Conservation (phyloP, 805 yeast species). For the Trichomonascus vanleenenianus region DNA sequence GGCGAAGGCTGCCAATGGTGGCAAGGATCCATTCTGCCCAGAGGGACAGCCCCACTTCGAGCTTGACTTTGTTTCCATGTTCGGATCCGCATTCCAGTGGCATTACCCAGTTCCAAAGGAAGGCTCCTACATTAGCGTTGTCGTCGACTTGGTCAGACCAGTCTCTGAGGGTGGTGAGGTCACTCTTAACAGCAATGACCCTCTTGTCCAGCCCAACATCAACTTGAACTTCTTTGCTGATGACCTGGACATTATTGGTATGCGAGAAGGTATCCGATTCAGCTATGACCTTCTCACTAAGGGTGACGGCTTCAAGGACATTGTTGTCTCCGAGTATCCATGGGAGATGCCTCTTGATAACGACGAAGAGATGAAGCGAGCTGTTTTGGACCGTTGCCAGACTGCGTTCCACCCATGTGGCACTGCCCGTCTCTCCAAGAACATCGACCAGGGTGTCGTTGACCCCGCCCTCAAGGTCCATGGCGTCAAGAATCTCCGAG, state of each 20-base stretch:
- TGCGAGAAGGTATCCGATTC: conserved; percentile 28
- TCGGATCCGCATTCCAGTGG: conserved; percentile 26
- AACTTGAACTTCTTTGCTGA: conserved; percentile 25
- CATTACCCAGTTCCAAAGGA: conserved; percentile 23
- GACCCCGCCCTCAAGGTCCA: conserved; percentile 27
- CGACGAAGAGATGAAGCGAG: conserved; percentile 27
- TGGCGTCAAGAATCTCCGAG: conserved; percentile 26
- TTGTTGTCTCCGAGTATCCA: conserved; percentile 26
- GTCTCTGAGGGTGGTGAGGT: conserved; percentile 25
- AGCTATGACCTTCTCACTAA: conserved; percentile 25
- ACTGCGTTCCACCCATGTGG: conserved; percentile 32
- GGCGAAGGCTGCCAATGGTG: conserved; percentile 24
- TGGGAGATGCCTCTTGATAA: conserved; percentile 28
- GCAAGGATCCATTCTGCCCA: conserved; percentile 25
- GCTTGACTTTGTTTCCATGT: conserved; percentile 23
- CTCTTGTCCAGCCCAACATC: conserved; percentile 24
- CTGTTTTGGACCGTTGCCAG: conserved; percentile 25
- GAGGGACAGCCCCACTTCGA: conserved; percentile 27
- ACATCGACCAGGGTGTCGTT: conserved; percentile 20
- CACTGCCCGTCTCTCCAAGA: conserved; percentile 21
- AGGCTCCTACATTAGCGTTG: conserved; percentile 21
- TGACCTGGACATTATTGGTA: conserved; percentile 28
- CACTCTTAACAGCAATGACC: conserved; percentile 22
- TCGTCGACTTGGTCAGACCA: conserved; percentile 27
- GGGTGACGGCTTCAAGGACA: conserved; percentile 27